Evolutionary conservation across 2,329 filamentous ascomycete genomes (phyloP).

Genomic region (Xylaria multiplex): DNA sequence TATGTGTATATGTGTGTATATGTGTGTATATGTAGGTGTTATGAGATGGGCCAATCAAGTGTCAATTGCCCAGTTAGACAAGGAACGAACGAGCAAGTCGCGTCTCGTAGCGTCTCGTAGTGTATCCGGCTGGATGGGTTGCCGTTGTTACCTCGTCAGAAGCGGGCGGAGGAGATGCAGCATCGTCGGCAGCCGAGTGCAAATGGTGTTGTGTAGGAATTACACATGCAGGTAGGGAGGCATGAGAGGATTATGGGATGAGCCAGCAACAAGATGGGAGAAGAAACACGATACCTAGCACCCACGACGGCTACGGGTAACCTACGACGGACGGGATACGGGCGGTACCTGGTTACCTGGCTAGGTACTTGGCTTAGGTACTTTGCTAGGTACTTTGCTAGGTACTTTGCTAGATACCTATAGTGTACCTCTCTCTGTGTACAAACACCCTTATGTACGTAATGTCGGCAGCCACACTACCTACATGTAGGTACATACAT

Average conservation of each 20-base stretch:
- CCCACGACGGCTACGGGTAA: too few relatives aligned
- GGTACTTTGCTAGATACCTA: too few relatives aligned
- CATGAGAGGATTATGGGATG: background rate
- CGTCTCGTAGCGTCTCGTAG: conserved; percentile 27
- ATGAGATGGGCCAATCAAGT: conserved; percentile 26
- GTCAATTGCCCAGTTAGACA: conserved; percentile 23
- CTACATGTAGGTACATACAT: conserved; percentile 9
- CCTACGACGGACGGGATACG: too few relatives aligned
- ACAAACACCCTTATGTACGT: background rate
- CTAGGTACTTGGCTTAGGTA: too few relatives aligned
- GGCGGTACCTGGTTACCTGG: too few relatives aligned
- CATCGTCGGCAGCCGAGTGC: conserved; percentile 25
- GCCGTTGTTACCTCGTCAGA: conserved; percentile 29
- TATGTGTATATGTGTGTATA: conserved; percentile 13
- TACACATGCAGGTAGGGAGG: background rate
- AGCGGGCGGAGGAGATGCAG: conserved; percentile 22
- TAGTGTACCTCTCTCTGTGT: too few relatives aligned
- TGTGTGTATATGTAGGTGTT: conserved; percentile 11
- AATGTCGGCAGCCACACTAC: too few relatives aligned
- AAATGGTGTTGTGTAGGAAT: background rate
- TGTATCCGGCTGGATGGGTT: conserved; percentile 18
- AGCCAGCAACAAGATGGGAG: background rate
- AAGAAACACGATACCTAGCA: too few relatives aligned
- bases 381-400: too few relatives aligned
- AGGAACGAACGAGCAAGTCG: conserved; percentile 23